These are phyloP conservation scores for Knufia petricola DNA, from an alignment of 2,329 filamentous ascomycete genomes.

Conservation along the genomic window DNA sequence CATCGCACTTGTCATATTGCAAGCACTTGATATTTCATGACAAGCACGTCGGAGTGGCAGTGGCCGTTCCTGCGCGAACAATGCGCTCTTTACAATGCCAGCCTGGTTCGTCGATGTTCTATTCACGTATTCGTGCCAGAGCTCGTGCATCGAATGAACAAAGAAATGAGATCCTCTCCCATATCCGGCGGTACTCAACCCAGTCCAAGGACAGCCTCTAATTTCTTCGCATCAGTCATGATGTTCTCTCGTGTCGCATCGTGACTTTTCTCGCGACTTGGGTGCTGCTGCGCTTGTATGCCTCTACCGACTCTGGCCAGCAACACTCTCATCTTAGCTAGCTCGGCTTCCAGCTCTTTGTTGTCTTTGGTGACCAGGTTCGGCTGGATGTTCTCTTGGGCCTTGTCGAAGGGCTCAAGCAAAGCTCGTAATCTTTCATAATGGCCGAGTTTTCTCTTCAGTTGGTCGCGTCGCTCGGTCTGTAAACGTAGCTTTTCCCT, in stretches of 20 bases:
- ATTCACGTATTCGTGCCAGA: too few species aligned
- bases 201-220: constrained; percentile 32
- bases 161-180: neutral
- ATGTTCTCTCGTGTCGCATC: constrained; percentile 12
- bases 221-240: constrained; percentile 23
- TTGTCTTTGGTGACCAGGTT: constrained; percentile 45
- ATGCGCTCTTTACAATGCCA: too few species aligned
- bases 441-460: constrained; percentile 38
- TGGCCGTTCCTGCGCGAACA: too few species aligned
- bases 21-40: too few species aligned
- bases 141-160: too few species aligned
- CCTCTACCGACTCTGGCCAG: constrained; percentile 33
- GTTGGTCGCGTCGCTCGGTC: constrained; percentile 35
- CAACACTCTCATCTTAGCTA: constrained; percentile 41
- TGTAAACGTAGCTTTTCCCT: constrained; percentile 38
- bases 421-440: constrained; percentile 38
- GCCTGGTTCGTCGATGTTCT: too few species aligned
- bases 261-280: constrained; percentile 9
- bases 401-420: constrained; percentile 41
- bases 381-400: constrained; percentile 43
- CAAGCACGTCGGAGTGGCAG: too few species aligned
- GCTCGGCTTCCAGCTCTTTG: constrained; percentile 38
- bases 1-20: too few species aligned
- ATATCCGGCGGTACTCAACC: constrained; percentile 22
- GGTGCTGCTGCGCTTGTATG: constrained; percentile 28